Percentiles rank a stretch among this genome's conserved stretches.
These are phyloP conservation scores for Colletotrichum sp. DNA, from an alignment of 2,329 filamentous ascomycete species.

Conservation along the genomic window DNA sequence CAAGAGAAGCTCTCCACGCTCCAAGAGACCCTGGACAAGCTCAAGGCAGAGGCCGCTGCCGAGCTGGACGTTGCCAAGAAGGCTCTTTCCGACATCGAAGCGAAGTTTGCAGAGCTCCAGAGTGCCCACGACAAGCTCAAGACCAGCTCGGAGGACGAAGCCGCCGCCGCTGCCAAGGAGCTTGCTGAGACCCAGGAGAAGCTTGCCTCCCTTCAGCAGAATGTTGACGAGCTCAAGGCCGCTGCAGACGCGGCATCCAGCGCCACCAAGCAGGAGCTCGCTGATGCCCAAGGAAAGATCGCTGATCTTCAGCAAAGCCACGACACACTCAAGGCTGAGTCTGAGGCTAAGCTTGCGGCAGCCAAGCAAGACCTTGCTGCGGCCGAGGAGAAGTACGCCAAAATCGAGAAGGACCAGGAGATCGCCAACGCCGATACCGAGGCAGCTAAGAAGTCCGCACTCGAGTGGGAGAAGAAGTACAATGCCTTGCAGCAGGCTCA, in stretches of 20 bases:
- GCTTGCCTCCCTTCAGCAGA: slow-evolving; percentile 19
- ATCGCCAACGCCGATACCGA: slow-evolving; percentile 16
- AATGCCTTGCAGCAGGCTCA: slow-evolving; percentile 24
- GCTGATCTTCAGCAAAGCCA: slow-evolving; percentile 27
- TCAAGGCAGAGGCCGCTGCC: slow-evolving; percentile 35
- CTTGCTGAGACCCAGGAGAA: slow-evolving; percentile 31
- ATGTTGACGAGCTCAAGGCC: slow-evolving; percentile 25
- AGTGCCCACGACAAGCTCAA: slow-evolving; percentile 30
- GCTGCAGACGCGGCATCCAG: slow-evolving; percentile 32
- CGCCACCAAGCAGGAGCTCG: slow-evolving; percentile 31
- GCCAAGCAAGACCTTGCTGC: slow-evolving; percentile 23
- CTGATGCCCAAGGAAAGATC: slow-evolving; percentile 21
- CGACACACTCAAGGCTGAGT: slow-evolving; percentile 29
- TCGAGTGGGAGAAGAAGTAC: slow-evolving; percentile 29
- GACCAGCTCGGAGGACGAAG: slow-evolving; percentile 35
- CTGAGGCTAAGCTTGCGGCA: slow-evolving; percentile 27
- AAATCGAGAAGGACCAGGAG: slow-evolving; percentile 17
- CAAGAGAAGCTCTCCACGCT: slow-evolving; percentile 31
- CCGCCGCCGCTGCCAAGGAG: slow-evolving; percentile 33
- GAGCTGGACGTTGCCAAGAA: slow-evolving; percentile 33
- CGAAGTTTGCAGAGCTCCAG: slow-evolving; percentile 33
- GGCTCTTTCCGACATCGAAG: slow-evolving; percentile 20
- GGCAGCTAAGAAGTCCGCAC: slow-evolving; percentile 11
- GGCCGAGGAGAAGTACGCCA: slow-evolving; percentile 25
- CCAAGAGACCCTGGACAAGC: slow-evolving; percentile 29